Conservation (phyloP, 139 green algal genomes). For the Chlorella sp. region DNA sequence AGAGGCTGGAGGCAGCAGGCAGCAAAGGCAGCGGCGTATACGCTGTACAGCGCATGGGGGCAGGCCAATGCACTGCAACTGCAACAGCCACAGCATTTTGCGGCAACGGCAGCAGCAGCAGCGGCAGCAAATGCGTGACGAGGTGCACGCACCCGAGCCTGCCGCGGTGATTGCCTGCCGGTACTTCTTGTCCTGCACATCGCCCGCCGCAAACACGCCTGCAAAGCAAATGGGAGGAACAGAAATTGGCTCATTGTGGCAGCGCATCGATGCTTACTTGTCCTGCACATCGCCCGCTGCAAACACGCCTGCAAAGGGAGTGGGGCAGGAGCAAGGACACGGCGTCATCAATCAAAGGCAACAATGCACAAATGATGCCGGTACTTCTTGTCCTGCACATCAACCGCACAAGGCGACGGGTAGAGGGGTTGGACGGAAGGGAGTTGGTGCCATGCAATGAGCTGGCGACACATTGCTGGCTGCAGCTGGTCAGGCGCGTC, state of each 20-base stretch:
- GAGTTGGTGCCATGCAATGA: too few species aligned
- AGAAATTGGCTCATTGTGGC: too few species aligned
- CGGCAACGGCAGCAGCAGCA: background rate
- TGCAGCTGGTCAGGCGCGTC: too few species aligned
- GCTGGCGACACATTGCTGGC: too few species aligned
- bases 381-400: too few species aligned
- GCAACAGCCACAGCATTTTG: background rate
- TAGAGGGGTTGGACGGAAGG: too few species aligned
- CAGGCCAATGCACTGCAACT: background rate
- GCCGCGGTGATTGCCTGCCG: constrained; percentile 96
- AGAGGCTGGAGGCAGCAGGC: background rate
- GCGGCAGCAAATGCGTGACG: background rate
- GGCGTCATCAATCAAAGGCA: too few species aligned
- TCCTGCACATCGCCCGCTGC: constrained; percentile 95
- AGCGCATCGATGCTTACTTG: constrained; percentile 61
- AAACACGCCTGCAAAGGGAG: constrained; percentile 79
- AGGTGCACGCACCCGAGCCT: constrained; percentile 64
- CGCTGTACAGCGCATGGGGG: background rate
- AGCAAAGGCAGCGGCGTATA: background rate
- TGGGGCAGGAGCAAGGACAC: too few species aligned
- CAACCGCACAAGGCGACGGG: too few species aligned
- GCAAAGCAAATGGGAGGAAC: too few species aligned
- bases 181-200: constrained; percentile 93
- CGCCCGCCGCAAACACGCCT: constrained; percentile 93
- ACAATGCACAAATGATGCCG: too few species aligned